Conservation (phyloP, 768 basidiomycete species). For the Phanerochaete sordida region DNA sequence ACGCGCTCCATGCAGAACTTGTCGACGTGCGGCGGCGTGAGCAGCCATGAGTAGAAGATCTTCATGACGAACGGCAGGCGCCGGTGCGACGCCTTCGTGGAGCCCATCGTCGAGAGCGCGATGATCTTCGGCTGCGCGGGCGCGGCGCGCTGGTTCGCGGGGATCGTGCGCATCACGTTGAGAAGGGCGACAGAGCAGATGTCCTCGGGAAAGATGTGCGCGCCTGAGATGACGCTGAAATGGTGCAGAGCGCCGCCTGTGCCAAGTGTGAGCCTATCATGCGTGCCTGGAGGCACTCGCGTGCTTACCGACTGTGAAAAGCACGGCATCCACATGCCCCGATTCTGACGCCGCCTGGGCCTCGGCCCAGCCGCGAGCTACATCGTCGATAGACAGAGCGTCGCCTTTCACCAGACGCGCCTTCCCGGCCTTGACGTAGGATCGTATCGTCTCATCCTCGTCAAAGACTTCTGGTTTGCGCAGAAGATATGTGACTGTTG, state of each 20-base stretch:
- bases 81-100: conserved; percentile 42
- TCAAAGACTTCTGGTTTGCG: conserved; percentile 53
- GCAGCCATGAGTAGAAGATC: conserved; percentile 43
- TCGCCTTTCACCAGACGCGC: conserved; percentile 60
- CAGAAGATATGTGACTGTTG: conserved; percentile 61
- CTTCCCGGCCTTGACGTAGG: conserved; percentile 44
- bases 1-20: conserved; percentile 59
- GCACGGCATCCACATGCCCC: conserved; percentile 45
- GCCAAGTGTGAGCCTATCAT: neutral
- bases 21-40: conserved; percentile 50
- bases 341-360: conserved; percentile 19
- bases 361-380: conserved; percentile 44
- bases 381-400: conserved; percentile 49
- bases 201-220: conserved; percentile 46
- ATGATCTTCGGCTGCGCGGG: conserved; percentile 46
- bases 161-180: conserved; percentile 54
- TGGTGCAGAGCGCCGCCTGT: neutral
- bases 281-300: neutral
- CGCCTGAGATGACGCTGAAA: conserved; percentile 31
- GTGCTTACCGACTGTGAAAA: conserved; percentile 60
- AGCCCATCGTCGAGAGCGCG: conserved; percentile 48
- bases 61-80: conserved; percentile 46
- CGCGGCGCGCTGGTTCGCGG: conserved; percentile 26
- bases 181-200: conserved; percentile 56
- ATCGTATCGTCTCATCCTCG: conserved; percentile 47